phyloP scores from a whole-genome alignment of 345 rosid species.

The Anastatica hierochuntica region DNA sequence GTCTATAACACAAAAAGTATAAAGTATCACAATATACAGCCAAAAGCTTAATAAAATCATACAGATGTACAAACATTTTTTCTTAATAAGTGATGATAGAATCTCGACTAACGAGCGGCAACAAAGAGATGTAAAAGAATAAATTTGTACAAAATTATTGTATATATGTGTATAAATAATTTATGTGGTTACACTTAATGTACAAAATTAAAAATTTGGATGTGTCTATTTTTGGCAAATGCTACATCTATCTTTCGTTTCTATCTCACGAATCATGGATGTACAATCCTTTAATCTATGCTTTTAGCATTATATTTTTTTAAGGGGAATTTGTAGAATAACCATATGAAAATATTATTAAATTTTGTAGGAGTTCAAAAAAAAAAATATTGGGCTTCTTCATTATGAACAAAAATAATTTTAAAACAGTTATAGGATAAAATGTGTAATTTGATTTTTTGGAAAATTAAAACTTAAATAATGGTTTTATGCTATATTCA shows the following conservation, averaged over 20 bases:
- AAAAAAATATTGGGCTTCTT: too few species aligned
- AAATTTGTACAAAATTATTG: neutral
- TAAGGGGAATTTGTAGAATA: too few species aligned
- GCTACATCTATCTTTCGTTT: slow-evolving; percentile 25
- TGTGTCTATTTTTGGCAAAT: slow-evolving; percentile 14
- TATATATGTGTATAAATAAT: neutral
- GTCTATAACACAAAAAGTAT: slow-evolving; percentile 4
- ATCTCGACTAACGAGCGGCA: neutral
- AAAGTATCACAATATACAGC: neutral
- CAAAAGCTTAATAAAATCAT: neutral
- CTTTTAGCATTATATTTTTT: slow-evolving; percentile 3
- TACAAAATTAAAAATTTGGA: neutral
- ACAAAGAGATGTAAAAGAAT: slow-evolving; percentile 5
- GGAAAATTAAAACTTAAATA: too few species aligned
- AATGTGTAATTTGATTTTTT: too few species aligned
- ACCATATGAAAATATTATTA: neutral
- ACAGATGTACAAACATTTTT: slow-evolving; percentile 1
- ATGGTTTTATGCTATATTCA: too few species aligned
- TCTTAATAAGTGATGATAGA: neutral
- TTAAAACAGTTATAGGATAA: too few species aligned
- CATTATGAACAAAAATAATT: too few species aligned
- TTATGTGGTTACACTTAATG: neutral
- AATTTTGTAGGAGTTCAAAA: too few species aligned
- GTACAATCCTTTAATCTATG: neutral
- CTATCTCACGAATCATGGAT: slow-evolving; percentile 26